Base-by-base conservation (phyloP, 768 basidiomycete species). In the Rhodotorula sphaerocarpa region DNA sequence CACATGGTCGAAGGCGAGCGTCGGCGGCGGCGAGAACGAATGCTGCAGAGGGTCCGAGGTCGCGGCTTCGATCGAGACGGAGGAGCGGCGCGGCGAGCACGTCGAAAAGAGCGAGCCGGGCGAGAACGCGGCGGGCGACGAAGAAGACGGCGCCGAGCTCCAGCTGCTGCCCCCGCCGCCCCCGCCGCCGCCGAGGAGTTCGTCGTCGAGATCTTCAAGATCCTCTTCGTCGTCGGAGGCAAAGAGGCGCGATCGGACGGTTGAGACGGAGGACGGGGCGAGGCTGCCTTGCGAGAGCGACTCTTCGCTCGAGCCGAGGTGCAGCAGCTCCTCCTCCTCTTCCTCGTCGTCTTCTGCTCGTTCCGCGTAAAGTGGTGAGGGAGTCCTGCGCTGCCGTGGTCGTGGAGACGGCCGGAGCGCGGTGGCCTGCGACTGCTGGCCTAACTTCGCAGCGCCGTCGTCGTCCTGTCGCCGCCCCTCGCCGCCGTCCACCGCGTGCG, bases 1-100 rank as follows among this genome's bases (percentile, higher is more conserved):
- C 10, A 31, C 9, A 7, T 18, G 23, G 46, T 28, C 55, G 45
- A 50, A 54, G 16, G 53, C 53, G 25, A 52, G 41, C 15, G 50
- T 39, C 3, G 57, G 55, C 12, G 59, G 23, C 16, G 57, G 42
- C 2, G 48, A 55, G 1, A 60, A 60, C 12, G 53, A 46, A 11
- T 62, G 36, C 10, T 16, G 47, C 57, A 67, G 65, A 6, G 65
- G 65, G 31, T 67, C 65, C 5, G 61, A 60, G 16, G 43, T 59
- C 5, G 57, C 53, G 7, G 57, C 41, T 31, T 36, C 53, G 20
- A 48, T 36, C 31, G 42, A 44, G 23, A 47, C 31, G 7, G 57
- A 33, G 30, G 59, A 53, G 33, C 54, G 57, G 7, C 20, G 41
- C 7, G 41, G n/a, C 4, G 42, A 16, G 30, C 41, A 12, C 21